Base-by-base conservation (phyloP, 768 basidiomycete species). In the Tricholoma furcatifolium region DNA sequence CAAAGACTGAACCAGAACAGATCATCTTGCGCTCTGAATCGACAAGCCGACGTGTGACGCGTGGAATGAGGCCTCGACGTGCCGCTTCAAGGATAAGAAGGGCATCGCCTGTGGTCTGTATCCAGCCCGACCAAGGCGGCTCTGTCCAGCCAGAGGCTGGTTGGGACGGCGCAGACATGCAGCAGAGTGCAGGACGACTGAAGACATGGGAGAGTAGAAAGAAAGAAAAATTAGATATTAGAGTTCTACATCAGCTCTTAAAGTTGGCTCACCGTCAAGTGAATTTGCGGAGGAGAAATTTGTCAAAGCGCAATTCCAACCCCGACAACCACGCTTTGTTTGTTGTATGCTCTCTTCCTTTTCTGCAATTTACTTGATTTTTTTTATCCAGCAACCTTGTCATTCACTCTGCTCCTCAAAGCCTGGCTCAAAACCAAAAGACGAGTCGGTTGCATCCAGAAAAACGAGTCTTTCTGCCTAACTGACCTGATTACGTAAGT, bases 21-120 rank as follows among this genome's bases (percentile, higher is more conserved):
- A 98, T 94, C 87, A 96, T 91, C 64, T 84, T 87, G 52, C 93
- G 82, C 69, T 98, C 95, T 30, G 89, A 81, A 66, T 97, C 95
- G 56, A 93, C 91, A 46, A 98, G 82, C 36, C 95, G 84, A 38
- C 95, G 83, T 31, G 93, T 95, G 20, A 98, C 91, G 52, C 93
- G 80, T 8, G 94, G 94, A 34, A 97, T 93, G 61, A 94, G 81
- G 21, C 93, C 93, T 30, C 89, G 79, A 44, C 89, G 80, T 35
- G 93, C 93, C 6, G 94, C 95, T 65, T 98, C 95, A 65, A 98
- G 90, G 67, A 98, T 89, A 66, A 98, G 84, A n/a, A 98, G 81
- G 6, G 94, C 93, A 71, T 98, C 95, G 61, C 88, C 87, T 0
- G 95, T 97, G 3, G 93, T 91, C 67, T 94, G 92, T 75, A 98